These are phyloP conservation scores for Tillandsia fasciculata DNA, from an alignment of 176 grass and related monocot species.

Conservation along the genomic window DNA sequence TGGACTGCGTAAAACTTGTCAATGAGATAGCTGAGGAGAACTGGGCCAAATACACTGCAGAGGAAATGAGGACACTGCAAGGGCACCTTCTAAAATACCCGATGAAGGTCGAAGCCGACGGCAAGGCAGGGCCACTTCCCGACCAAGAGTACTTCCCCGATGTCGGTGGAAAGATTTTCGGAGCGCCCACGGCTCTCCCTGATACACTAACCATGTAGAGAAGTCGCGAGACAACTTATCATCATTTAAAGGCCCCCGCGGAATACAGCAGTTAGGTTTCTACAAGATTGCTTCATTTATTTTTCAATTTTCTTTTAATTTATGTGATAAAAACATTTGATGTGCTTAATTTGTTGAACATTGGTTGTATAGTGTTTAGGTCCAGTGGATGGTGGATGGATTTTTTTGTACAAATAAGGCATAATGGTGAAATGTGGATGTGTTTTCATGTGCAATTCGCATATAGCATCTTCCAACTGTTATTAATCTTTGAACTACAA, in stretches of 20 bases:
- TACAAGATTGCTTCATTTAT: not conserved
- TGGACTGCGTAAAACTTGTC: constrained; percentile 53
- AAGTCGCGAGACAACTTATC: not conserved
- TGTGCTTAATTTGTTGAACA: too few species aligned
- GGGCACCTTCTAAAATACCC: constrained; percentile 87
- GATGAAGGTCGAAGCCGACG: constrained; percentile 58
- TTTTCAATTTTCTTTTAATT: not conserved
- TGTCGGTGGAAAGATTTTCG: constrained; percentile 67
- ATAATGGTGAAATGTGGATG: too few species aligned
- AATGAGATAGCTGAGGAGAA: constrained; percentile 65
- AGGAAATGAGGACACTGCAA: constrained; percentile 39
- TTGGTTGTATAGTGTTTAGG: too few species aligned
- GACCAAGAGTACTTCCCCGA: constrained; percentile 77
- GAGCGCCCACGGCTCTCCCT: constrained; percentile 57
- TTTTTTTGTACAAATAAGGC: too few species aligned
- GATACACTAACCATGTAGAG: constrained; percentile 73
- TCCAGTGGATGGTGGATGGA: too few species aligned
- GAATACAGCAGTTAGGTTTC: not conserved
- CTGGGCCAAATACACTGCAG: constrained; percentile 43
- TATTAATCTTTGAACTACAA: too few species aligned
- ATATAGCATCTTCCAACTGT: too few species aligned
- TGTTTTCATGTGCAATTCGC: too few species aligned
- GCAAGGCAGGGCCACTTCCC: constrained; percentile 34
- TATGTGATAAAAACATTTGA: too few species aligned
- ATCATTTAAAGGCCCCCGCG: not conserved